A percentile compares a stretch with the other conserved stretches of the same genome.
These are phyloP conservation scores for Vaccinium myrtillus DNA, from an alignment of 148 eudicot species.

Conservation along the genomic window DNA sequence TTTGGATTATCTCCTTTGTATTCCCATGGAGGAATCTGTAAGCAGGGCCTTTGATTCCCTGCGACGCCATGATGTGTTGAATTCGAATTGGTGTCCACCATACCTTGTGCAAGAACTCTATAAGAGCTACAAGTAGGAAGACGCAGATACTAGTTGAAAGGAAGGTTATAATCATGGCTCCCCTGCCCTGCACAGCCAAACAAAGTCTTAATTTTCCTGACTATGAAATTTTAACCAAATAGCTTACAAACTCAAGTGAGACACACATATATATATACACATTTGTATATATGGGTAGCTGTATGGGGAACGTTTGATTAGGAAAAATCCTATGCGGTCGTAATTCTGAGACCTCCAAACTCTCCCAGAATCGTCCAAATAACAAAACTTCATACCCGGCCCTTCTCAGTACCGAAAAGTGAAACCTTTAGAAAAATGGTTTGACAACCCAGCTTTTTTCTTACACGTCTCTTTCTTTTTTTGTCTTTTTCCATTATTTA, in stretches of 20 bases:
- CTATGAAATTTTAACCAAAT: background rate
- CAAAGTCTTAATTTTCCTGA: background rate
- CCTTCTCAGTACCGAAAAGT: too few species aligned
- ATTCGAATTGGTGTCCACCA: slow-evolving; percentile 14
- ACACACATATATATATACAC: too few species aligned
- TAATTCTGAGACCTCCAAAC: too few species aligned
- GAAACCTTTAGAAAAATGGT: too few species aligned
- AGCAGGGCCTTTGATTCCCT: slow-evolving; percentile 20
- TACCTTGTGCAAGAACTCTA: slow-evolving; percentile 7
- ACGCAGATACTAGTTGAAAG: background rate
- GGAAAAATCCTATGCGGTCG: too few species aligned
- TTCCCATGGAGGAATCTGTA: slow-evolving; percentile 24
- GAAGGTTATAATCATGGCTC: slow-evolving; percentile 11
- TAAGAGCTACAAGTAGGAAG: background rate
- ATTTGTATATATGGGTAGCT: background rate
- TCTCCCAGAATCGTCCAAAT: too few species aligned
- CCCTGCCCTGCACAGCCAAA: background rate
- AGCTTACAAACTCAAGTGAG: background rate
- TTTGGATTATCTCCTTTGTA: slow-evolving; percentile 24
- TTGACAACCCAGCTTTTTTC: too few species aligned
- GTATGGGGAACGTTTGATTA: background rate
- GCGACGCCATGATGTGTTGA: background rate
- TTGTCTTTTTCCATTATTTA: too few species aligned
- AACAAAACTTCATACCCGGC: too few species aligned
- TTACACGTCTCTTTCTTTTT: too few species aligned